Conservation (phyloP, 2,329 filamentous ascomycete genomes). For the Westerdykella ornata region DNA sequence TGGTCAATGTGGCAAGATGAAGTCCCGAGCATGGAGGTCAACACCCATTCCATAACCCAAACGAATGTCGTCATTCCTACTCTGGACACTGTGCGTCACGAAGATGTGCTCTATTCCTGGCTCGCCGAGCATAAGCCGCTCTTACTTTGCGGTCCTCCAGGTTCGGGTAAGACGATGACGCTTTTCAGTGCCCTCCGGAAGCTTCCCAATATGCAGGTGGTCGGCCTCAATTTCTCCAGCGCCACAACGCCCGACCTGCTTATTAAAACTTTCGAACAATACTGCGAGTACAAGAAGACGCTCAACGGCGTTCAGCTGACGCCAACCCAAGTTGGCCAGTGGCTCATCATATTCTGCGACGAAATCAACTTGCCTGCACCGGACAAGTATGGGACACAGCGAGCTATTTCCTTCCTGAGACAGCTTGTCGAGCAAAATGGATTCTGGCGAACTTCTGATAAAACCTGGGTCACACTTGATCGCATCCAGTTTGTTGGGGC, state of each 20-base stretch:
- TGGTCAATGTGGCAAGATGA: slow-evolving; percentile 94
- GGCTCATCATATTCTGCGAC: slow-evolving; percentile 98
- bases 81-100: slow-evolving; percentile 91
- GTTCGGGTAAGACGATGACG: slow-evolving; percentile 99
- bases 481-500: slow-evolving; percentile 98
- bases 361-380: slow-evolving; percentile 98
- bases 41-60: slow-evolving; percentile 95
- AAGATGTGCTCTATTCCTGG: slow-evolving; percentile 99
- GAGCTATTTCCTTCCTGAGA: slow-evolving; percentile 92
- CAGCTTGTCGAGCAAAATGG: slow-evolving; percentile 98
- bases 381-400: slow-evolving; percentile 94
- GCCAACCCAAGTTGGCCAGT: slow-evolving; percentile 91
- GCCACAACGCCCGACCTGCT: slow-evolving; percentile 95
- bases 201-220: slow-evolving; percentile 96
- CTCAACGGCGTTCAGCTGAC: slow-evolving; percentile 92
- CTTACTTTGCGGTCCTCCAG: slow-evolving; percentile 90
- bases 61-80: slow-evolving; percentile 98
- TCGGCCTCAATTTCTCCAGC: slow-evolving; percentile 98
- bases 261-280: slow-evolving; percentile 98
- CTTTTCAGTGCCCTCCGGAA: slow-evolving; percentile 96
- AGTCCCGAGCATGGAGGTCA: slow-evolving; percentile 90
- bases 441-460: slow-evolving; percentile 97
- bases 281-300: slow-evolving; percentile 99
- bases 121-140: slow-evolving; percentile 97
- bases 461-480: slow-evolving; percentile 95